These are phyloP conservation scores for Liriodendron chinense DNA, from an alignment of 164 flowering plant genomes.

Conservation along the genomic window DNA sequence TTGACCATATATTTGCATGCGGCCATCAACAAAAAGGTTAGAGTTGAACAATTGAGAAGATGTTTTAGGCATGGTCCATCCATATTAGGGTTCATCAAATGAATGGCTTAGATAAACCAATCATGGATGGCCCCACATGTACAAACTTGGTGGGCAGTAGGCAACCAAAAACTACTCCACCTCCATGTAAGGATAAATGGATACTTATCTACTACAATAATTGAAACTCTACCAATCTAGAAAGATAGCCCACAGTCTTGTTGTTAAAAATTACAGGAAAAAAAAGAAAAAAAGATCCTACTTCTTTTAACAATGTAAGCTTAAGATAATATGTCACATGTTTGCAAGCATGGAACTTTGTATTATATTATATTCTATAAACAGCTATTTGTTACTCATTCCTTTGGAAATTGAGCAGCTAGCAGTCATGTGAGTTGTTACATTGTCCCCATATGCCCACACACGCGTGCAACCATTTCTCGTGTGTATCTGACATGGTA, in stretches of 20 bases:
- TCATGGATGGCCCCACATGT: too few relatives aligned
- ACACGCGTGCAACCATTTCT: neutral
- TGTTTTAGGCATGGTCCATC: too few relatives aligned
- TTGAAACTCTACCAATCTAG: constrained; percentile 12
- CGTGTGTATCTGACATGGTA: neutral
- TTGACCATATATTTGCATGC: too few relatives aligned
- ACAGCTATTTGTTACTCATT: constrained; percentile 6
- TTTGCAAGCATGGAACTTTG: constrained; percentile 7
- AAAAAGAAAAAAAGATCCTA: neutral
- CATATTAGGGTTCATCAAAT: too few relatives aligned
- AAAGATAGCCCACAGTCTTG: constrained; percentile 8
- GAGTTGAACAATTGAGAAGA: too few relatives aligned
- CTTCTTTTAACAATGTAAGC: neutral
- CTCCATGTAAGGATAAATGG: neutral
- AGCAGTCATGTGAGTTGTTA: constrained; percentile 18
- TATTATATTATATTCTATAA: constrained; percentile 9
- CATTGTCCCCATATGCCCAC: constrained; percentile 7
- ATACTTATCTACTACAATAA: constrained; percentile 2
- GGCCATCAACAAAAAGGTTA: too few relatives aligned
- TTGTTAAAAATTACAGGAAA: neutral
- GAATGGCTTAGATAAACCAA: too few relatives aligned
- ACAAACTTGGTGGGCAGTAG: too few relatives aligned
- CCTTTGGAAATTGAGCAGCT: constrained; percentile 11
- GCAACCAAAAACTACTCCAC: too few relatives aligned
- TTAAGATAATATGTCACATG: constrained; percentile 14